Conservation (phyloP, 305 asterid genomes). For the Fraxinus nigra region DNA sequence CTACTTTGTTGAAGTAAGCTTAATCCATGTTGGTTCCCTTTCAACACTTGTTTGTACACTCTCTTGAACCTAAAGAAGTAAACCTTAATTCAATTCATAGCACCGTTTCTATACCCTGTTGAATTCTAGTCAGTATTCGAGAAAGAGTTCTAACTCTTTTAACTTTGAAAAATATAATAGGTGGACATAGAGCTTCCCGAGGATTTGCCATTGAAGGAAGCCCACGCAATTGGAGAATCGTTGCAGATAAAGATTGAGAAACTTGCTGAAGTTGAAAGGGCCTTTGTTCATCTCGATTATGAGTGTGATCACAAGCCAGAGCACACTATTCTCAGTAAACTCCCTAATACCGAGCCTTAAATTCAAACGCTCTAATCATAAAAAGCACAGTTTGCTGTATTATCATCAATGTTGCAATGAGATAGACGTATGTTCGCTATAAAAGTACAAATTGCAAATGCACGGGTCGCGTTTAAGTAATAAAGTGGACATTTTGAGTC, state of each 20-base stretch:
- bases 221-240: slow-evolving; percentile 68
- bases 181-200: slow-evolving; percentile 79
- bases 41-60: neutral
- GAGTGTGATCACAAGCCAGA: slow-evolving; percentile 53
- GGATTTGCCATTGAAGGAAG: slow-evolving; percentile 66
- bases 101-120: neutral
- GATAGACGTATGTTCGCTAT: neutral
- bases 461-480: no score
- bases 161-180: slow-evolving; percentile 24
- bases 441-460: no score
- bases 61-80: neutral
- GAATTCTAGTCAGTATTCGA: neutral
- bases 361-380: neutral
- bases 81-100: neutral
- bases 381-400: neutral
- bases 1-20: slow-evolving; percentile 73
- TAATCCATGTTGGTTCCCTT: neutral
- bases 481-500: no score
- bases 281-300: slow-evolving; percentile 66
- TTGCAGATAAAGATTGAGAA: slow-evolving; percentile 69
- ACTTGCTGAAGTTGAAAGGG: slow-evolving; percentile 44
- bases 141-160: neutral
- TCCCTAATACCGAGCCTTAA: slow-evolving; percentile 26
- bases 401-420: neutral
- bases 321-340: slow-evolving; percentile 34